These are phyloP conservation scores for Verticillium dahliae DNA, from an alignment of 2,329 filamentous ascomycete genomes.

Conservation along the genomic window DNA sequence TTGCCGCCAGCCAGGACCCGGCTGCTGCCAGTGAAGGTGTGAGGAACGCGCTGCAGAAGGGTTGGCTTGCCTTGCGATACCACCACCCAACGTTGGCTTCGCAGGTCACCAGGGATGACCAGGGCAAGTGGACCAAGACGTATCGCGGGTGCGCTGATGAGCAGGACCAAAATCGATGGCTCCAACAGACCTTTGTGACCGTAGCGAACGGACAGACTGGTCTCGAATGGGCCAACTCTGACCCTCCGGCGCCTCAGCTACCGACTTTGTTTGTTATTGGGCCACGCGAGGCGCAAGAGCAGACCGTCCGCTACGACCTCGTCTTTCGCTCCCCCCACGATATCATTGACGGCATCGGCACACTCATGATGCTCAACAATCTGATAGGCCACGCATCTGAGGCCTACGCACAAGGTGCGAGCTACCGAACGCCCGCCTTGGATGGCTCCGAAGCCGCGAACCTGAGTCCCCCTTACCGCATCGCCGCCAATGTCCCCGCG, in stretches of 20 bases:
- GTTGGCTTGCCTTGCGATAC: constrained; percentile 25
- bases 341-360: constrained; percentile 32
- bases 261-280: constrained; percentile 26
- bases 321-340: constrained; percentile 29
- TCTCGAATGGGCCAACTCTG: constrained; percentile 24
- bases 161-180: constrained; percentile 15
- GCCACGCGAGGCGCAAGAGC: constrained; percentile 3
- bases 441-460: constrained; percentile 13
- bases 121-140: constrained; percentile 18
- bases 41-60: constrained; percentile 21
- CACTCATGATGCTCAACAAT: constrained; percentile 25
- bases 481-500: constrained; percentile 15
- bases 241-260: constrained; percentile 21
- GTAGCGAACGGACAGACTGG: constrained; percentile 18
- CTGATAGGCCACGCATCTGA: constrained; percentile 16
- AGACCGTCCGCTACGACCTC: constrained; percentile 19
- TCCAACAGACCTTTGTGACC: constrained; percentile 20
- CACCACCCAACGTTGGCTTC: constrained; percentile 26
- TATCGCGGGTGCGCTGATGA: constrained; percentile 13
- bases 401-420: constrained; percentile 11
- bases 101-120: constrained; percentile 13
- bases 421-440: constrained; percentile 8
- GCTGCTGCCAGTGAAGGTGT: constrained; percentile 10
- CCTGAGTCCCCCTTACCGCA: constrained; percentile 19
- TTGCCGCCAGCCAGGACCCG: not conserved